Conservation (phyloP, 2,329 filamentous ascomycete species). For the Aspergillus calidoustus region DNA sequence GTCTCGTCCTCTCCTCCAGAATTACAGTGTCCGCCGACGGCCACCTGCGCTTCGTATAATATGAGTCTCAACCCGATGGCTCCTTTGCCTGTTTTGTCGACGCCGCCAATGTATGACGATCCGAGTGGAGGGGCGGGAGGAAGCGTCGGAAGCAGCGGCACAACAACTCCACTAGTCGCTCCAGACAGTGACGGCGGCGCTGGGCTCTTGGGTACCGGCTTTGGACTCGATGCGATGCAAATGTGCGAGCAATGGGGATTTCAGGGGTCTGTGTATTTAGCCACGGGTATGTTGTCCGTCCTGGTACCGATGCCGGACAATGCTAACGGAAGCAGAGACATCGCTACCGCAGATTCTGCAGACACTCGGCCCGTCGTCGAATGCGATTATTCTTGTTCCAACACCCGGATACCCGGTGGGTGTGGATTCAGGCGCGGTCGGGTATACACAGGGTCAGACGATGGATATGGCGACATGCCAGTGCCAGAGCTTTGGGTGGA, state of each 20-base stretch:
- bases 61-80: background rate
- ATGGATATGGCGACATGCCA: slow-evolving; percentile 2
- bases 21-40: slow-evolving; percentile 8
- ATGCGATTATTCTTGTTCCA: slow-evolving; percentile 25
- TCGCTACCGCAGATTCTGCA: slow-evolving; percentile 28
- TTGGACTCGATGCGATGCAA: slow-evolving; percentile 5
- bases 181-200: background rate
- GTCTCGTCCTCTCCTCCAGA: slow-evolving; percentile 13
- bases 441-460: background rate
- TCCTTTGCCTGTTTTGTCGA: slow-evolving; percentile 1
- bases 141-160: background rate
- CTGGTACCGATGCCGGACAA: background rate
- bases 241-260: slow-evolving; percentile 16
- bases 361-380: slow-evolving; percentile 16
- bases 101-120: slow-evolving; percentile 10
- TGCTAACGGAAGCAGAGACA: slow-evolving; percentile 15
- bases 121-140: background rate
- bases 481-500: slow-evolving; percentile 11
- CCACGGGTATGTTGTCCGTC: slow-evolving; percentile 3
- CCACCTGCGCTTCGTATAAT: slow-evolving; percentile 14
- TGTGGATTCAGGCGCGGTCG: background rate
- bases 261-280: slow-evolving; percentile 13
- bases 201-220: background rate
- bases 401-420: background rate
- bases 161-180: background rate